Percentiles rank a stretch among this genome's conserved stretches.
Conservation (phyloP, 176 grass and related monocot genomes). For the Dendrocalamus sinicus region DNA sequence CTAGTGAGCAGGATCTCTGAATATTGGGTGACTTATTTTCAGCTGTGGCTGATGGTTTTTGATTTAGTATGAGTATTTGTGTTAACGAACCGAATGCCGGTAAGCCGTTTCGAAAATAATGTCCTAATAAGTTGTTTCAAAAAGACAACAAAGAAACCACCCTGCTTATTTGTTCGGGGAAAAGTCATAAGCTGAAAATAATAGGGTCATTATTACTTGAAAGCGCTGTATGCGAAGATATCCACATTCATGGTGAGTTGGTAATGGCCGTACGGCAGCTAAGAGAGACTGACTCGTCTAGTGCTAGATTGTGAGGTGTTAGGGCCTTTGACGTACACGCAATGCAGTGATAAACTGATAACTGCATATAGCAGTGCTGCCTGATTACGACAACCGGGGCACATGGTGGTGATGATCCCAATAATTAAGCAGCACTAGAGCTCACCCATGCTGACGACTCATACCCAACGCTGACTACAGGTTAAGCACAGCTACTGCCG, state of each 20-base stretch:
- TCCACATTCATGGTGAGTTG: neutral
- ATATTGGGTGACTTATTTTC: neutral
- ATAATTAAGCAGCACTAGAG: neutral
- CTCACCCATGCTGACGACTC: neutral
- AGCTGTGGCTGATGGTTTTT: too few species aligned
- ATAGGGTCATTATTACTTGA: neutral
- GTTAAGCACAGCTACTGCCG: neutral
- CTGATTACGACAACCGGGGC: neutral
- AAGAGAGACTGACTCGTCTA: neutral
- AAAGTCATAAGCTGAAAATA: too few species aligned
- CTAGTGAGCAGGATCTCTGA: neutral
- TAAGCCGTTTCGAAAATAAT: too few species aligned
- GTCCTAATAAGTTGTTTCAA: too few species aligned
- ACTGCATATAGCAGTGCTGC: neutral
- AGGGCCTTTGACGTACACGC: neutral
- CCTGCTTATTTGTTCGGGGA: rapidly evolving
- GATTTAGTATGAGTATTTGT: too few species aligned
- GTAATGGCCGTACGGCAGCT: neutral
- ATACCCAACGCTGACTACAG: neutral
- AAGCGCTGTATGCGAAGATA: neutral
- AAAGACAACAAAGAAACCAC: too few species aligned
- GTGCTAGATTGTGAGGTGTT: neutral
- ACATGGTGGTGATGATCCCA: neutral
- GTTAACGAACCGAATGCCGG: rapidly evolving
- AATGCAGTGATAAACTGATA: neutral